Evolutionary conservation across 2,329 filamentous ascomycete species (phyloP), one percentile per base, ranked within the genome.

Genomic region (Mollisia scopiformis): DNA sequence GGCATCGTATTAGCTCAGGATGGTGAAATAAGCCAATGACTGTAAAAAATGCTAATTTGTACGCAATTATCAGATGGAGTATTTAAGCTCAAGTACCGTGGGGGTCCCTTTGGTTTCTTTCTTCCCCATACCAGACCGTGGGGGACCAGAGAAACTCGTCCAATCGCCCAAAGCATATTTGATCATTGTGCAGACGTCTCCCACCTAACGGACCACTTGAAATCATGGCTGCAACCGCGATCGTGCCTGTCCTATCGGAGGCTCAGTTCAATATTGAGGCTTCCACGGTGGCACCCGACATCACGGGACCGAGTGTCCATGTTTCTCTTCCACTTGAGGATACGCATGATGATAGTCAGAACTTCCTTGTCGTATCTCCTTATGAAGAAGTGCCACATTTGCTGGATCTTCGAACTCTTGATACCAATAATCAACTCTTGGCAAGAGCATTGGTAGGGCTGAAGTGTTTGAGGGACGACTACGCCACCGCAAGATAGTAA

Each of bases 401-500:
- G 52, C 85, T 96, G 33, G 86, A 93, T 72, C 81, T 97, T 59
- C 75, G 80, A 49, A 86, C 82, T 2, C 80, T 96, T 6, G 82
- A 90, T 63, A 76, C 76, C 0, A 83, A 91, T 64, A 88, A 88
- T 64, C 83, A 82, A 10, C 80, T 96, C 55, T 80, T 97, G 57
- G 88, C 92, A 5, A 82, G 86, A 62, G 90, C 92, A 0, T 79
- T 97, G 61, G 84, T 84, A 28, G 78, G 79, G 14, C 80, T 97
- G 66, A 80, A 79, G 61, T 85, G 86, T 37, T 77, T 86, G 19
- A 84, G 87, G 1, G 73, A 80, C 7, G 88, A 93, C 72, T 97
- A 96, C 76, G 91, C 92, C 59, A 93, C 87, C 1, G 87, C 88
- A 1, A 79, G 84, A 0, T 97, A 96, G n/a, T n/a, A n/a, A n/a